Percentiles rank a stretch among this genome's conserved stretches.
phyloP scores from a whole-genome alignment of 257 asterid genomes.

The Solanum stenotomum region DNA sequence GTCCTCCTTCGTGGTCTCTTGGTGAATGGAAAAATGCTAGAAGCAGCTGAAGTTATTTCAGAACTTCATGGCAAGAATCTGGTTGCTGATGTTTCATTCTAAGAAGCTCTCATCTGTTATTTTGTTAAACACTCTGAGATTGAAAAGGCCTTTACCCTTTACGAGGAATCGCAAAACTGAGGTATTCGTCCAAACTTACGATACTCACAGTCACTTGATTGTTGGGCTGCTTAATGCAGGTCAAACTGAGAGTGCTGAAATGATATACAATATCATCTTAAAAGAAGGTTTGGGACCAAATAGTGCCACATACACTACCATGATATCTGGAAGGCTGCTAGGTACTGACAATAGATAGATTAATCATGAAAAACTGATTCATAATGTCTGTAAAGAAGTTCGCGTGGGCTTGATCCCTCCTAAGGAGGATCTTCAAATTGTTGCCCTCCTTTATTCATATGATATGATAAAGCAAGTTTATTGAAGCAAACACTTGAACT shows the following conservation, averaged over 20 bases:
- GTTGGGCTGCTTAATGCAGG: background rate
- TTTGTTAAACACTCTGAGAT: background rate
- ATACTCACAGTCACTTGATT: background rate
- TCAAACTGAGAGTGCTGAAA: constrained; percentile 1
- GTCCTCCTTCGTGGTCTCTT: background rate
- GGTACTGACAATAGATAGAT: background rate
- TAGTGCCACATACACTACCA: background rate
- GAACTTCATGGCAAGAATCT: background rate
- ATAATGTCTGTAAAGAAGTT: background rate
- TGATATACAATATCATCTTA: background rate
- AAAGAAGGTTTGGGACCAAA: background rate
- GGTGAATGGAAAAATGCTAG: background rate
- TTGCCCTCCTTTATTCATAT: background rate
- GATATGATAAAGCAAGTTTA: background rate
- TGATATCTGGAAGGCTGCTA: background rate
- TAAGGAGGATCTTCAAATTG: background rate
- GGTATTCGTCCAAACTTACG: background rate
- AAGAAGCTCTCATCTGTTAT: background rate
- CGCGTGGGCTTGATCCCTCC: background rate
- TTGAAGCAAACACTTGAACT: background rate
- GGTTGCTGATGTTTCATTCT: background rate
- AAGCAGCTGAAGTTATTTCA: background rate
- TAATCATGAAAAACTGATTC: background rate
- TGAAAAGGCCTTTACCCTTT: background rate
- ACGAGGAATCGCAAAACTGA: background rate